phyloP scores from a whole-genome alignment of 345 rosid genomes.

The Eucalyptus pauciflora region DNA sequence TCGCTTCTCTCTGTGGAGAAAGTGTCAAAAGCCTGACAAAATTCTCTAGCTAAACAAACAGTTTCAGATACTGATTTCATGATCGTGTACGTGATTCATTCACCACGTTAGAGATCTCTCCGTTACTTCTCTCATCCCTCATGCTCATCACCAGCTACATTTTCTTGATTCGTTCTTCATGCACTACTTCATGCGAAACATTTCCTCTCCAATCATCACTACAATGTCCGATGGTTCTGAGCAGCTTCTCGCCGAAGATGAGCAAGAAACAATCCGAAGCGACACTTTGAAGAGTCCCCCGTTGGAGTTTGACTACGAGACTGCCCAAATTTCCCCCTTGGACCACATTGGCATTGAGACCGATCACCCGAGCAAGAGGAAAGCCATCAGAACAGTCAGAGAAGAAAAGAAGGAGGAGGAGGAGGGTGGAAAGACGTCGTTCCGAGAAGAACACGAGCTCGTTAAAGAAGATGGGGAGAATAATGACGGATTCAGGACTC shows the following conservation, averaged over 20 bases:
- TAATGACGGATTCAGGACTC: constrained; percentile 50
- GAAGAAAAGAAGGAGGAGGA: neutral
- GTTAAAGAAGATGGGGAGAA: neutral
- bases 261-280: neutral
- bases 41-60: neutral
- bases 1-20: neutral
- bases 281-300: neutral
- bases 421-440: neutral
- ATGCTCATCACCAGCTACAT: neutral
- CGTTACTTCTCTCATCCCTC: neutral
- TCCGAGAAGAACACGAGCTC: neutral
- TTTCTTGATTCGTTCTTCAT: neutral
- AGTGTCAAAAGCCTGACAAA: neutral
- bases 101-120: neutral
- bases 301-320: neutral
- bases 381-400: neutral
- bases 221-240: neutral
- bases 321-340: neutral
- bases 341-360: neutral
- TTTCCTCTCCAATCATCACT: neutral
- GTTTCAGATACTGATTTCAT: neutral
- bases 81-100: neutral
- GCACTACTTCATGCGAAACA: neutral
- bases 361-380: neutral
- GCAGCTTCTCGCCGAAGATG: neutral